A percentile compares a stretch with the other conserved stretches of the same genome.
Evolutionary conservation across 2,329 filamentous ascomycete species (phyloP).

Genomic region (Colletotrichum eleusines): DNA sequence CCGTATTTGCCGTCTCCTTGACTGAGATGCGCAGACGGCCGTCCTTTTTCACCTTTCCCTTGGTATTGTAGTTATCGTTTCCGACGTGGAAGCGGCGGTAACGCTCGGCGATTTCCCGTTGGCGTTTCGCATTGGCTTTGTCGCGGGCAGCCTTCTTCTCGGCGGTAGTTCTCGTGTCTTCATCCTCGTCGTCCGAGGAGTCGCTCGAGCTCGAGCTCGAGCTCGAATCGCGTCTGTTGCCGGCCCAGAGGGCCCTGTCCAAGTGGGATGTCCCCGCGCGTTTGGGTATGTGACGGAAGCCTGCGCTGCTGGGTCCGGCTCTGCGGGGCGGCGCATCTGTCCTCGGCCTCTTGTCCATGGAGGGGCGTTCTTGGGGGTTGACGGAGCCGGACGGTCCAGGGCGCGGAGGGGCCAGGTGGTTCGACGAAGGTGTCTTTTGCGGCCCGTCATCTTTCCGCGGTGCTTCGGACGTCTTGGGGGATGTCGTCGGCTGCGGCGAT

Average conservation of each 20-base stretch:
- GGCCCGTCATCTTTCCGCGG: slow-evolving; percentile 2
- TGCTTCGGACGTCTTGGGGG: slow-evolving; percentile 5
- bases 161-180: slow-evolving; percentile 5
- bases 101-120: slow-evolving; percentile 45
- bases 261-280: slow-evolving; percentile 49
- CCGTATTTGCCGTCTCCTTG: slow-evolving; percentile 76
- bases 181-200: slow-evolving; percentile 45
- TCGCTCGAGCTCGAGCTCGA: slow-evolving; percentile 44
- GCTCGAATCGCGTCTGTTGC: slow-evolving; percentile 41
- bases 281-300: slow-evolving; percentile 40
- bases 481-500: slow-evolving; percentile 7
- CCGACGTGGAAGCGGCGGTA: slow-evolving; percentile 70
- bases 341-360: slow-evolving; percentile 42
- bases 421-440: slow-evolving; percentile 36
- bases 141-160: slow-evolving; percentile 22
- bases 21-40: slow-evolving; percentile 79
- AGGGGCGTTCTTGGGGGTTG: slow-evolving; percentile 31
- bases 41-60: slow-evolving; percentile 74
- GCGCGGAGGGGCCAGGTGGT: slow-evolving; percentile 32
- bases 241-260: slow-evolving; percentile 46
- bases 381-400: background rate
- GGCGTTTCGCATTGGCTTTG: slow-evolving; percentile 27
- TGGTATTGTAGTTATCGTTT: slow-evolving; percentile 74
- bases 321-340: slow-evolving; percentile 43
- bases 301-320: slow-evolving; percentile 35